These are phyloP conservation scores for Phalaenopsis equestris DNA, from an alignment of 106 monocot genomes.

Conservation along the genomic window DNA sequence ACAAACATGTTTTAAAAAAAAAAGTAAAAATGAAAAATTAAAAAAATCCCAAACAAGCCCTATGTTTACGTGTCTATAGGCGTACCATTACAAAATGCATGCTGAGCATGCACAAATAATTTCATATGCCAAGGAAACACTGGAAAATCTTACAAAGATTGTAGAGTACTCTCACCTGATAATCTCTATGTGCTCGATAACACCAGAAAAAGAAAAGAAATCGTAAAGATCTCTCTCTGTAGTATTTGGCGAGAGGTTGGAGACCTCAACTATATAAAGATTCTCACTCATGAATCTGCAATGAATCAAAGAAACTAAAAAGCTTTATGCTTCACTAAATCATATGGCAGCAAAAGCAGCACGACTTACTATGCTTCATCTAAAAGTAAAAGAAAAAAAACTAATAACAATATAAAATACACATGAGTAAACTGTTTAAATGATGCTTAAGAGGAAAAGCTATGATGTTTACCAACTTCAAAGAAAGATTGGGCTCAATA, in stretches of 20 bases:
- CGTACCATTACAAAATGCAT: background rate
- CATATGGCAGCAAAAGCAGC: background rate
- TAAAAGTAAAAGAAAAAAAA: background rate
- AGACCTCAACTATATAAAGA: conserved; percentile 67
- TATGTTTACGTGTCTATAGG: too few species aligned
- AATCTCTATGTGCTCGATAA: conserved; percentile 82
- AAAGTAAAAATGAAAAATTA: too few species aligned
- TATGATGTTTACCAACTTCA: background rate
- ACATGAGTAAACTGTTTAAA: background rate
- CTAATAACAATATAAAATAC: background rate
- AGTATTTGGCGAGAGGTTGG: conserved; percentile 70
- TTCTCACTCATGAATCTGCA: conserved; percentile 46
- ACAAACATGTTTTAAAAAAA: too few species aligned
- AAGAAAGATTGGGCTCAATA: background rate
- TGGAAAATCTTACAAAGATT: background rate
- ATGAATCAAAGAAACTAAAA: conserved; percentile 1
- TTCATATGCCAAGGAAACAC: background rate
- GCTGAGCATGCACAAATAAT: background rate
- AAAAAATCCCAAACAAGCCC: too few species aligned
- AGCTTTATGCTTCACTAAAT: background rate
- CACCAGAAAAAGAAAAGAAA: conserved; percentile 93
- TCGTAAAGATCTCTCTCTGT: conserved; percentile 78
- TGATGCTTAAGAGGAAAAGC: background rate
- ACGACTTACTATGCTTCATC: background rate
- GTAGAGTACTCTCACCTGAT: conserved; percentile 45